Evolutionary conservation across 2,329 filamentous ascomycete species (phyloP), one percentile per base, ranked within the genome.

Genomic region (Curvularia spicifera): DNA sequence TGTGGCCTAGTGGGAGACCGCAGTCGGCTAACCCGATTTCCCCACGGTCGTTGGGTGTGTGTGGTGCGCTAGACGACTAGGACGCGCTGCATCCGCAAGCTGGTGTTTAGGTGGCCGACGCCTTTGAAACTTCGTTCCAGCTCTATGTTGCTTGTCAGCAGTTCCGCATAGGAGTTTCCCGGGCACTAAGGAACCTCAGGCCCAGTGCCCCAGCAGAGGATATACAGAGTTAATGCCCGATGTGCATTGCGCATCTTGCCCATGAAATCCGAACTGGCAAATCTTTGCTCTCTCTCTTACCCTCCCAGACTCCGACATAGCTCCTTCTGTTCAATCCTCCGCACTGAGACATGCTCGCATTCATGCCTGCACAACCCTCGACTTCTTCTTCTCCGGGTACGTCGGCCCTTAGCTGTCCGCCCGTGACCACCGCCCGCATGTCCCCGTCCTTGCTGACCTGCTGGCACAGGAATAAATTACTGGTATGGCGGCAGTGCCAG

Each of bases 291-390:
- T 61, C 53, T 53, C 49, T 60, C 55, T 53, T 24, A 55, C 64
- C 63, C 55, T 64, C 61, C 54, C 59, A 43, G 57, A 51, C 53
- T 53, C 57, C 56, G 56, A 66, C 64, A 67, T 66, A 69, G 56
- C 54, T 57, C 59, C 65, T 64, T 61, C 57, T 52, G 59, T 61
- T 61, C 64, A 65, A 59, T 61, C 26, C 48, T 55, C 60, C 57
- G 47, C 61, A 44, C 57, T 64, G 61, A 71, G 70, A 71, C 58
- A 76, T 76, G 73, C 66, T 75, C 57, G 72, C 71, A 67, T 65
- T 72, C 71, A 76, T 75, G 73, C 69, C 72, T 72, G 63, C 71
- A 61, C 71, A 72, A 65, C 65, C 71, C 42, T 64, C 68, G 60
- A 71, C 73, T 56, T 70, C 72, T 56, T 70, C 72, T 49, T 71